A percentile compares a stretch with the other conserved stretches of the same genome.
phyloP scores from a whole-genome alignment of 495 filamentous ascomycete species.

The Aspergillus leporis region DNA sequence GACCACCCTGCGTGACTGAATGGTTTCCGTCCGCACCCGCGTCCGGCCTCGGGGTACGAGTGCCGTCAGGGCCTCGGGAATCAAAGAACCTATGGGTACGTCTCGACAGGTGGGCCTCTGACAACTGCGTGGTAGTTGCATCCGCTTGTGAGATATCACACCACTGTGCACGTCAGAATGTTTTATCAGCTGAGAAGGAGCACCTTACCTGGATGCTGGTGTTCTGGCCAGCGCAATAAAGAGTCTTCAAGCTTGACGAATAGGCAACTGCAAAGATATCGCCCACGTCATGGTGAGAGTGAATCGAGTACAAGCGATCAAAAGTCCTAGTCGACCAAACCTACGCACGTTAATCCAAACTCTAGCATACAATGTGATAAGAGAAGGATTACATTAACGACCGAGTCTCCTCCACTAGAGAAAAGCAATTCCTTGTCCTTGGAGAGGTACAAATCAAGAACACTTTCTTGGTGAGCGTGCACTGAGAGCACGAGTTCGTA shows the following conservation, averaged over 20 bases:
- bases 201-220: conserved; percentile 75
- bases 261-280: conserved; percentile 94
- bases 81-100: conserved; percentile 95
- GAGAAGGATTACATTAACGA: conserved; percentile 72
- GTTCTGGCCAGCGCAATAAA: conserved; percentile 93
- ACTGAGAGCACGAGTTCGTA: conserved; percentile 75
- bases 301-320: conserved; percentile 79
- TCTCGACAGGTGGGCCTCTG: conserved; percentile 70
- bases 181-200: neutral
- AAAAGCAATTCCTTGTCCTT: conserved; percentile 75
- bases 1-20: conserved; percentile 49
- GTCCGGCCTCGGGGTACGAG: conserved; percentile 65
- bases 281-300: conserved; percentile 91
- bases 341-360: conserved; percentile 35
- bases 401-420: conserved; percentile 90
- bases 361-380: neutral
- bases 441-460: conserved; percentile 80
- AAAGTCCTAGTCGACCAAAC: conserved; percentile 67
- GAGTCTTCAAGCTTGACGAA: conserved; percentile 71
- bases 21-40: conserved; percentile 45
- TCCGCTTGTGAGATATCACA: conserved; percentile 59
- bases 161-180: conserved; percentile 48
- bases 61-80: conserved; percentile 79
- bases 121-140: conserved; percentile 57
- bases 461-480: conserved; percentile 85